phyloP scores from a whole-genome alignment of 2,329 filamentous ascomycete species.

The Penicillium sp. region DNA sequence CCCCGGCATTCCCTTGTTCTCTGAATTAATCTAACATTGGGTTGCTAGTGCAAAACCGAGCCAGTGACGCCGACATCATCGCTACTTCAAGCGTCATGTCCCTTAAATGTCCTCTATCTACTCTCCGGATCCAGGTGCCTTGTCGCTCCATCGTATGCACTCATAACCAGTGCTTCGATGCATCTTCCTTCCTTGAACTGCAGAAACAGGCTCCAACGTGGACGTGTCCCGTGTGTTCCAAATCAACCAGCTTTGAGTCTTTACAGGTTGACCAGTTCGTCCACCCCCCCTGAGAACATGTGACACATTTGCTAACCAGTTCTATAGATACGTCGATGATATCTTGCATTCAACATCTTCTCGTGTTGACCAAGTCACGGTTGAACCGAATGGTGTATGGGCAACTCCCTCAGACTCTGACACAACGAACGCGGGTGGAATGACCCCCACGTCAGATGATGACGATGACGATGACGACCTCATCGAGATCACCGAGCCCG shows the following conservation, averaged over 20 bases:
- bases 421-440: slow-evolving; percentile 40
- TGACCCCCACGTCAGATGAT: slow-evolving; percentile 43
- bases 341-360: slow-evolving; percentile 74
- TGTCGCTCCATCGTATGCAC: slow-evolving; percentile 78
- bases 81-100: slow-evolving; percentile 87
- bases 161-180: slow-evolving; percentile 95
- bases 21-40: slow-evolving; percentile 18
- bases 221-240: slow-evolving; percentile 94
- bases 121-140: slow-evolving; percentile 76
- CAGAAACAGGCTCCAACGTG: slow-evolving; percentile 97
- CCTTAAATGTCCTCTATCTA: slow-evolving; percentile 88
- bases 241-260: slow-evolving; percentile 74
- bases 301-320: slow-evolving; percentile 6
- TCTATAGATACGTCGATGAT: slow-evolving; percentile 75
- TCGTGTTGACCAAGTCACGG: slow-evolving; percentile 79
- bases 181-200: slow-evolving; percentile 84
- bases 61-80: slow-evolving; percentile 84
- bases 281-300: background rate
- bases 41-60: slow-evolving; percentile 70
- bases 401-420: slow-evolving; percentile 49
- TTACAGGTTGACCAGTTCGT: slow-evolving; percentile 84
- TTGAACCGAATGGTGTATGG: slow-evolving; percentile 88
- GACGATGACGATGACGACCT: slow-evolving; percentile 56
- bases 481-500: slow-evolving; percentile 51
- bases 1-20: slow-evolving; percentile 5